phyloP scores from a whole-genome alignment of 2,329 filamentous ascomycete species.

The Colletotrichum tofieldiae region DNA sequence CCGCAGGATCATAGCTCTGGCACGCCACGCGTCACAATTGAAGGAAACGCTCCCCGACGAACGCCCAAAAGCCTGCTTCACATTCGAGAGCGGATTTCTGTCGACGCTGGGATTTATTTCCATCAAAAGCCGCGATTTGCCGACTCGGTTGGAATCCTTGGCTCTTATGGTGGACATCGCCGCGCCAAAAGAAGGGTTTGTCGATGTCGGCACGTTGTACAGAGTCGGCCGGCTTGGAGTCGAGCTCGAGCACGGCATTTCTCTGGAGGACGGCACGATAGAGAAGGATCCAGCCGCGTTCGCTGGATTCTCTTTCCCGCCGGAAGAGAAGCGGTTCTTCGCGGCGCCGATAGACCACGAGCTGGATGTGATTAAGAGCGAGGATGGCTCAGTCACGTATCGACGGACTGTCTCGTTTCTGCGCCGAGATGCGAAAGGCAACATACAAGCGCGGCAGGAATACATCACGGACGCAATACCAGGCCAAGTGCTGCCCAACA shows the following conservation, averaged over 20 bases:
- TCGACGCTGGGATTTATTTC: constrained; percentile 27
- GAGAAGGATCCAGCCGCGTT: constrained; percentile 19
- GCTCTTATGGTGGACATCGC: constrained; percentile 46
- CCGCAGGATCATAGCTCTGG: constrained; percentile 54
- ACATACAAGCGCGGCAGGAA: constrained; percentile 13
- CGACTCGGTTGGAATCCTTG: constrained; percentile 56
- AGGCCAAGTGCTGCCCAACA: background rate
- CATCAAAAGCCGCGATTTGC: constrained; percentile 46
- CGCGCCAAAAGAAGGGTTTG: constrained; percentile 45
- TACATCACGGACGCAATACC: constrained; percentile 29
- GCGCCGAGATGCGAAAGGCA: background rate
- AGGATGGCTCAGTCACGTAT: constrained; percentile 10
- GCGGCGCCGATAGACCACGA: constrained; percentile 33
- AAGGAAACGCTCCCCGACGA: constrained; percentile 12
- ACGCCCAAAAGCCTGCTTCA: constrained; percentile 45
- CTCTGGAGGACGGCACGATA: constrained; percentile 29
- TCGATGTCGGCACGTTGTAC: constrained; percentile 31
- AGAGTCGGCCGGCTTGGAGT: constrained; percentile 20
- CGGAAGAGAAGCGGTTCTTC: constrained; percentile 21
- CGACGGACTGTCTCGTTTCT: constrained; percentile 28
- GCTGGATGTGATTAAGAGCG: constrained; percentile 3
- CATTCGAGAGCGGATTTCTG: constrained; percentile 28
- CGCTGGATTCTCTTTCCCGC: constrained; percentile 15
- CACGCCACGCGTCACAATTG: constrained; percentile 37
- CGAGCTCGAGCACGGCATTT: constrained; percentile 40